Conservation (phyloP, 2,329 filamentous ascomycete species). For the Phialophora expanda region DNA sequence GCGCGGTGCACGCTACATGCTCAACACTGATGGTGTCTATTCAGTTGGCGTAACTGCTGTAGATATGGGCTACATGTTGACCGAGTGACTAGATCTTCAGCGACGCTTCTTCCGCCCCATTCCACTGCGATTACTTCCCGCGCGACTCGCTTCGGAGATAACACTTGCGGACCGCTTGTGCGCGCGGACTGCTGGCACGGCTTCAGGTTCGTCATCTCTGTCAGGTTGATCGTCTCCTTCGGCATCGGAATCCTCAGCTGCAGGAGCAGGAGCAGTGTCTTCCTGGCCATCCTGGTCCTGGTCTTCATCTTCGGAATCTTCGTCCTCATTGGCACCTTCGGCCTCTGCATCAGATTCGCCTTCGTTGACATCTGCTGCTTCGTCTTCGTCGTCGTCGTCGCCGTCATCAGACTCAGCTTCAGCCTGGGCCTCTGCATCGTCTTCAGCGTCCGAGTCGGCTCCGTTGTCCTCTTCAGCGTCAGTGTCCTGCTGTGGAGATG, state of each 20-base stretch:
- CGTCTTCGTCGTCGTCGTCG: constrained; percentile 24
- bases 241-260: neutral
- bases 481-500: constrained; percentile 13
- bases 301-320: constrained; percentile 28
- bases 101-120: constrained; percentile 38
- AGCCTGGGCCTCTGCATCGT: constrained; percentile 5
- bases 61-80: neutral
- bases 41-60: neutral
- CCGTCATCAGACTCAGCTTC: constrained; percentile 21
- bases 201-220: neutral
- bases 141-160: constrained; percentile 66
- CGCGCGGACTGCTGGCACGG: constrained; percentile 27
- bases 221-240: constrained; percentile 23
- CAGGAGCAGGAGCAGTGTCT: neutral
- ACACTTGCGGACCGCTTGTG: constrained; percentile 86
- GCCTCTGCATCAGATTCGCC: constrained; percentile 24
- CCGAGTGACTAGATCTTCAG: constrained; percentile 3
- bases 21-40: neutral
- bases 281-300: constrained; percentile 20
- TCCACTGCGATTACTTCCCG: constrained; percentile 40
- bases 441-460: constrained; percentile 17
- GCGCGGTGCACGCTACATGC: neutral
- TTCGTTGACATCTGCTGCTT: constrained; percentile 21
- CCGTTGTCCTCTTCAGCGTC: constrained; percentile 27
- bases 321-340: constrained; percentile 24